Base-by-base conservation (phyloP, 2,329 filamentous ascomycete genomes). In the Akanthomyces muscarius region DNA sequence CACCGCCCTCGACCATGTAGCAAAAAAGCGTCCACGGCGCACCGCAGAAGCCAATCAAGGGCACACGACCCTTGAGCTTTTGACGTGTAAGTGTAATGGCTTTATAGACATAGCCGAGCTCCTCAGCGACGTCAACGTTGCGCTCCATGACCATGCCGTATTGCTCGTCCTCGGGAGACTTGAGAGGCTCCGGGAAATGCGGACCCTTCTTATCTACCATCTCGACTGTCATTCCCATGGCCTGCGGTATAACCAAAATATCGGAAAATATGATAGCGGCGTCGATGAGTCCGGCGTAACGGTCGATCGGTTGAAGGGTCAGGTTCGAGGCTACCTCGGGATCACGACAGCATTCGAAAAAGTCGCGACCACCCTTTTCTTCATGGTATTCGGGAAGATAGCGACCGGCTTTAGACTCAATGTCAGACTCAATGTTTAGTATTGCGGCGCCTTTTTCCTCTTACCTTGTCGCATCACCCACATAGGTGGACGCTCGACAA, bases 391-490 rank as follows among this genome's bases (percentile, higher is more conserved):
- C 95, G 66, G 94, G 95, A 25, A 99, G 90, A 76, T 99, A 99
- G 70, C 95, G 90, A 65, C 95, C 95, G 72, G 95, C 95, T 97
- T 44, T 23, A 11, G 21, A 55, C 14, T 23, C 5, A 63, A 65
- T 63, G 47, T 52, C 14, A 54, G 42, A 57, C 38, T 36, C 21
- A 41, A 25, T 16, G 5, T 50, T 48, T 28, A 6, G 28, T 50
- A 8, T 42, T 45, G 11, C 33, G 33, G 36, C 14, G 14, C 5
- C 28, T 4, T 52, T 60, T 60, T 7, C 45, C 52, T 62, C 76
- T 76, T 81, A 94, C 92, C 92, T 87, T 99, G 95, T 78, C 95
- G 90, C 95, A 99, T 99, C 75, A 99, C 92, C 95, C 95, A 99
- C 82, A 96, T 91, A 63, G 95, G 95, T 65, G 95, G 90, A 67